phyloP scores from a whole-genome alignment of 345 rosid genomes.

The Moricandia moricandioides region DNA sequence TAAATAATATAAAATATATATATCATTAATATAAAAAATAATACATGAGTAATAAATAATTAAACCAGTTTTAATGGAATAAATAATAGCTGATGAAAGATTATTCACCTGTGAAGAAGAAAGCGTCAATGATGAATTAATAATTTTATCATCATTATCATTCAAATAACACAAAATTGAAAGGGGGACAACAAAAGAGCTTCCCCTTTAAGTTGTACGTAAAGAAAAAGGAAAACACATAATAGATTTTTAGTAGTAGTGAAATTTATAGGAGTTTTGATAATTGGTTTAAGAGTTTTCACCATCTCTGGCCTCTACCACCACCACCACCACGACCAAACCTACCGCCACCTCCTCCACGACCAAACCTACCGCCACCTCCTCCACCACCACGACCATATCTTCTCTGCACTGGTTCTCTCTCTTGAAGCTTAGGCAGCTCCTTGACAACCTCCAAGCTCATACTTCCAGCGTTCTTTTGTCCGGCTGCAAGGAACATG shows the following conservation, averaged over 20 bases:
- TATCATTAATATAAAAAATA: no score
- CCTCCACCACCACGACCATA: slow-evolving; percentile 37
- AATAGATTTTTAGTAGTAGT: neutral
- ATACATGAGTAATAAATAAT: no score
- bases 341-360: slow-evolving; percentile 36
- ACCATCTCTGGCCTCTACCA: slow-evolving; percentile 40
- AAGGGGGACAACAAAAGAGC: neutral
- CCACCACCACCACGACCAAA: slow-evolving; percentile 39
- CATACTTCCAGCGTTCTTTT: slow-evolving; percentile 61
- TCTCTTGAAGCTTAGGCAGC: slow-evolving; percentile 75
- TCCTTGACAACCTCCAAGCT: slow-evolving; percentile 61
- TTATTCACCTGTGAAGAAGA: neutral
- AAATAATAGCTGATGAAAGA: neutral
- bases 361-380: slow-evolving; percentile 32
- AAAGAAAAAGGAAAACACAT: neutral
- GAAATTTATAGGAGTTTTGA: neutral
- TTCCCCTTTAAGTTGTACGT: slow-evolving; percentile 12
- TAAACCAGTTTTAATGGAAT: no score
- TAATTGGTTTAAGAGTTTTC: neutral
- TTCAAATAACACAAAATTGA: slow-evolving; percentile 36
- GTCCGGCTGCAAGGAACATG: slow-evolving; percentile 58
- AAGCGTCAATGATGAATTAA: neutral
- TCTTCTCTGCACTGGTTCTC: slow-evolving; percentile 38
- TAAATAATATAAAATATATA: no score
- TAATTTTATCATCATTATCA: slow-evolving; percentile 32